Evolutionary conservation across 169 alveolate species (phyloP).

Genomic region (Eimeria maxima): DNA sequence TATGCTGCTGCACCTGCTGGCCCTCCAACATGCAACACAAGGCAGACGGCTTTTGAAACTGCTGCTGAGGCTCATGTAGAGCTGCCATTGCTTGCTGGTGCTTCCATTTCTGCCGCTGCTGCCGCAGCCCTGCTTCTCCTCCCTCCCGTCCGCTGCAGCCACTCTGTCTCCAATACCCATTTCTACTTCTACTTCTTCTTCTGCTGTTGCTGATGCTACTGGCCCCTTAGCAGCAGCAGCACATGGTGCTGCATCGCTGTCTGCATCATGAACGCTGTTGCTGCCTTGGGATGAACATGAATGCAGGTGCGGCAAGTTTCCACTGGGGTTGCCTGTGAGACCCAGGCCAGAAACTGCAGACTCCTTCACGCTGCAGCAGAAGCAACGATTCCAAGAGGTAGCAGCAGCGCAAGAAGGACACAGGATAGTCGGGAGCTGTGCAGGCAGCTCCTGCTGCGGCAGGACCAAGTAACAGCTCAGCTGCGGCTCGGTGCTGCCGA

Average conservation of each 20-base stretch:
- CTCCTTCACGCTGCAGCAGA: neutral
- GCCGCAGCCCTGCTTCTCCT: slow-evolving; percentile 30
- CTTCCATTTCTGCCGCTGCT: slow-evolving; percentile 2
- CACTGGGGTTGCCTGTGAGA: neutral
- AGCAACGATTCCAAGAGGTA: slow-evolving; percentile 5
- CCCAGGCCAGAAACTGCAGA: neutral
- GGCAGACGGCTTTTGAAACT: slow-evolving; percentile 51
- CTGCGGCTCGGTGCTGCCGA: slow-evolving; percentile 72
- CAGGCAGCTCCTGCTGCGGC: slow-evolving; percentile 61
- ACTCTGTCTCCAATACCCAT: neutral
- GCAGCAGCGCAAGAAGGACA: slow-evolving; percentile 45
- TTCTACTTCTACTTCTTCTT: slow-evolving; percentile 1
- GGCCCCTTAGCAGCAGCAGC: neutral
- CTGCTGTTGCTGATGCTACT: slow-evolving; percentile 25
- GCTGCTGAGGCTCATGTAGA: slow-evolving; percentile 60
- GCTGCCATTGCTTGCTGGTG: slow-evolving; percentile 58
- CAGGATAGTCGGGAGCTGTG: slow-evolving; percentile 33
- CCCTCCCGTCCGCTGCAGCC: neutral
- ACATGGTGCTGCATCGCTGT: slow-evolving; percentile 37
- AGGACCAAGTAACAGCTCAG: slow-evolving; percentile 54
- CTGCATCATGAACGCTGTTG: slow-evolving; percentile 56
- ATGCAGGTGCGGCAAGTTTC: neutral
- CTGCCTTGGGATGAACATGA: slow-evolving; percentile 58
- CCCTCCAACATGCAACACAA: slow-evolving; percentile 44
- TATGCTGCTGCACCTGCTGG: slow-evolving; percentile 43